Percentiles rank a stretch among this genome's conserved stretches.
Conservation (phyloP, 2,329 filamentous ascomycete species). For the Calonectria honghensis region DNA sequence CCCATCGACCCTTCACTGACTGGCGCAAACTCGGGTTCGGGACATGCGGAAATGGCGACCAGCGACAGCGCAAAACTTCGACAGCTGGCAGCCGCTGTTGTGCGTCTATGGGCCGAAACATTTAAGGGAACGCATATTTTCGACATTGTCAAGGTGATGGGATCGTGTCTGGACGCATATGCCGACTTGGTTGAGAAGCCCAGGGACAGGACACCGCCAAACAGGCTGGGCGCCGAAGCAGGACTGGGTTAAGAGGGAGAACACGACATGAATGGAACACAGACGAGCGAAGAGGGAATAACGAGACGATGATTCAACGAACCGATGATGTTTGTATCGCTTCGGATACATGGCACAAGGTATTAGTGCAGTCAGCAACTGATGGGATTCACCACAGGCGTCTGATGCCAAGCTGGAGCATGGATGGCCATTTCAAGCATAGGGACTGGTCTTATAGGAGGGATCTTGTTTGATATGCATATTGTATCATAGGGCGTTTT, state of each 20-base stretch:
- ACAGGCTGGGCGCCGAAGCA: conserved; percentile 48
- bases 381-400: not conserved
- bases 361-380: conserved; percentile 3
- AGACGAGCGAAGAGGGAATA: not conserved
- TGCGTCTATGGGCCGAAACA: conserved; percentile 77
- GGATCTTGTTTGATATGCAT: conserved; percentile 7
- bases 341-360: not conserved
- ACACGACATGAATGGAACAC: not conserved
- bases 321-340: conserved; percentile 2
- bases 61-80: conserved; percentile 72
- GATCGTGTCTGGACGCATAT: conserved; percentile 73
- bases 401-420: conserved; percentile 3
- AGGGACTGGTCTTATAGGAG: not conserved
- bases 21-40: conserved; percentile 60
- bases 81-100: conserved; percentile 74
- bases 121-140: conserved; percentile 78
- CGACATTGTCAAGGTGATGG: conserved; percentile 76
- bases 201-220: conserved; percentile 64
- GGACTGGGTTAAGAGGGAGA: conserved; percentile 46
- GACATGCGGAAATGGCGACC: conserved; percentile 65
- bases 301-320: conserved; percentile 33
- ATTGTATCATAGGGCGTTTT: conserved; percentile 38
- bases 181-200: conserved; percentile 75
- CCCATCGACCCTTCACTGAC: conserved; percentile 74
- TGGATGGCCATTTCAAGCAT: not conserved